Evolutionary conservation across 805 yeast species (phyloP).

Genomic region (Pichia scutulata): DNA sequence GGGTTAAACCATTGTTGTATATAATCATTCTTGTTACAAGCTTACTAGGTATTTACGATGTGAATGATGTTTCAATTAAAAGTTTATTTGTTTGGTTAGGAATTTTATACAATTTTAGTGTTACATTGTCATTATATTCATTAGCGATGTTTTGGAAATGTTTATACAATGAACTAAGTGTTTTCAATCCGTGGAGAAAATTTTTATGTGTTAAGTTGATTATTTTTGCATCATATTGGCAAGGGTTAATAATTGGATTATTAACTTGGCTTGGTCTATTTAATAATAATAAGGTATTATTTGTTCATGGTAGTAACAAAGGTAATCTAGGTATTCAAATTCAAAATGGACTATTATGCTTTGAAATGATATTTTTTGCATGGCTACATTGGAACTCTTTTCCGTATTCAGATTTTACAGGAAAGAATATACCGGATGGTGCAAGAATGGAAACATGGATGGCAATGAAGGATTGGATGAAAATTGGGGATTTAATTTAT

Average conservation of each 20-base stretch:
- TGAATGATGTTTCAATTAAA: constrained; percentile 37
- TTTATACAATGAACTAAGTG: constrained; percentile 64
- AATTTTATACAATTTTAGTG: constrained; percentile 68
- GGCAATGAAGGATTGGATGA: constrained; percentile 73
- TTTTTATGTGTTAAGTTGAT: constrained; percentile 88
- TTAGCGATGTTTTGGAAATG: constrained; percentile 92
- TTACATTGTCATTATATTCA: constrained; percentile 73
- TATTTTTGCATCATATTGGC: constrained; percentile 99
- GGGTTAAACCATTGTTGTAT: constrained; percentile 86
- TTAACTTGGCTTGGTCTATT: constrained; percentile 42
- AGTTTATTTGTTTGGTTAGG: constrained; percentile 60
- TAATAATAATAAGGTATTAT: constrained; percentile 19
- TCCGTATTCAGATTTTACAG: constrained; percentile 64
- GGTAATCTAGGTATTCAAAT: constrained; percentile 42
- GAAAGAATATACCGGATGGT: constrained; percentile 55
- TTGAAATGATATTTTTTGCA: constrained; percentile 82
- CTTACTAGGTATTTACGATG: constrained; percentile 41
- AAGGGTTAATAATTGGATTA: constrained; percentile 56
- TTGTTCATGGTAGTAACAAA: constrained; percentile 26
- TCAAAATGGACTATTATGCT: constrained; percentile 72
- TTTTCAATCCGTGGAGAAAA: constrained; percentile 85
- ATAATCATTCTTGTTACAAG: constrained; percentile 42
- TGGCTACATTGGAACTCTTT: constrained; percentile 85
- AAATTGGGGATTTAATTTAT: constrained; percentile 64
- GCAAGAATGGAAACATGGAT: constrained; percentile 50